phyloP scores from a whole-genome alignment of 805 yeast species.

The Sugiyamaella americana region DNA sequence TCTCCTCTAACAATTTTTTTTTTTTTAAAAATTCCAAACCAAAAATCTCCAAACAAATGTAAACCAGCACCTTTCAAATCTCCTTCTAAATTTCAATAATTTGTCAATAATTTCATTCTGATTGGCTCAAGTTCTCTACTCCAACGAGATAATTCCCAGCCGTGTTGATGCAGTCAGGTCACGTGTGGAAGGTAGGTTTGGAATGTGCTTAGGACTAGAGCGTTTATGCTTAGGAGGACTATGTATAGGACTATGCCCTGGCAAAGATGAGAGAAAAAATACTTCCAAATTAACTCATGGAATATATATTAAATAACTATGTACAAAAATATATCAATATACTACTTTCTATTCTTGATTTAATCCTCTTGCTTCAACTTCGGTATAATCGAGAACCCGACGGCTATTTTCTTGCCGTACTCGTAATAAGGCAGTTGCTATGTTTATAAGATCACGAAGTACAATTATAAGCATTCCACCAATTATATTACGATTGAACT shows the following conservation, averaged over 20 bases:
- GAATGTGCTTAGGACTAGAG: background rate
- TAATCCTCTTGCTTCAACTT: background rate
- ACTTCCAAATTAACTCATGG: too few species aligned
- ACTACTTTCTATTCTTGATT: too few species aligned
- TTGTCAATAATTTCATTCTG: background rate
- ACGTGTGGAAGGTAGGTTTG: background rate
- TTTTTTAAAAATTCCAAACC: background rate
- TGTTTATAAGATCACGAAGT: conserved; percentile 22
- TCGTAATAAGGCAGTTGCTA: conserved; percentile 21
- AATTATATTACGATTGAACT: conserved; percentile 23
- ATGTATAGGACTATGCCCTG: too few species aligned
- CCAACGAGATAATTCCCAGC: background rate
- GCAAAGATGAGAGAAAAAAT: too few species aligned
- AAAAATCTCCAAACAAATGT: too few species aligned
- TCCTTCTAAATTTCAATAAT: background rate
- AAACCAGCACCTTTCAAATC: too few species aligned
- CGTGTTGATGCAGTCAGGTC: background rate
- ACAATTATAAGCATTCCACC: conserved; percentile 23
- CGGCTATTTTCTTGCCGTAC: conserved; percentile 14
- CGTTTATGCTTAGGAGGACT: too few species aligned
- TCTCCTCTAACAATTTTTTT: background rate
- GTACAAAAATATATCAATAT: too few species aligned
- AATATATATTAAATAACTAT: too few species aligned
- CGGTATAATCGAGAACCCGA: conserved; percentile 17
- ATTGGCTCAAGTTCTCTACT: background rate